These are phyloP conservation scores for Sphagnum magellanicum DNA, from an alignment of 228 moss, liverwort and hornwort genomes.

Conservation along the genomic window DNA sequence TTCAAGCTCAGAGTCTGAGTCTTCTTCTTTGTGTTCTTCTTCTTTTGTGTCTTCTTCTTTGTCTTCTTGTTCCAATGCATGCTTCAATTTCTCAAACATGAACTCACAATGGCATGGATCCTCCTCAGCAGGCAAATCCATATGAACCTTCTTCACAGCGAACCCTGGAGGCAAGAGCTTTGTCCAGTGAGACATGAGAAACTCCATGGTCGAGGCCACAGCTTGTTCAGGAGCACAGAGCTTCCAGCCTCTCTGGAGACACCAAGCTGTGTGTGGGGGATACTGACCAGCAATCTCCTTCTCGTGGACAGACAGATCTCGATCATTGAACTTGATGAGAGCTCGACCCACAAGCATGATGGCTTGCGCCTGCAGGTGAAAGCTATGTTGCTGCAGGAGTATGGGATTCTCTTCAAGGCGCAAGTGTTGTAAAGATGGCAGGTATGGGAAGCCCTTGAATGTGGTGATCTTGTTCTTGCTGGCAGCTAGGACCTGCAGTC, in stretches of 20 bases:
- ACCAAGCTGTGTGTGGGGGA: slow-evolving; percentile 64
- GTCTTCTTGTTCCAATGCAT: slow-evolving; percentile 22
- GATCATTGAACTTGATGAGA: slow-evolving; percentile 84
- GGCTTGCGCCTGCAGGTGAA: slow-evolving; percentile 73
- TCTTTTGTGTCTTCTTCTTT: too few relatives aligned
- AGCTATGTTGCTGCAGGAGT: slow-evolving; percentile 18
- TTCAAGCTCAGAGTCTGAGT: slow-evolving; percentile 34
- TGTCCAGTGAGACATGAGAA: slow-evolving; percentile 46
- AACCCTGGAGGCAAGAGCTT: slow-evolving; percentile 58
- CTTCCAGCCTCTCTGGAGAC: slow-evolving; percentile 88
- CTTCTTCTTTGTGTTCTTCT: neutral
- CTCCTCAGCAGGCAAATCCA: slow-evolving; percentile 64
- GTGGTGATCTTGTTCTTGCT: slow-evolving; percentile 47
- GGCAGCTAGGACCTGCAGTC: slow-evolving; percentile 54
- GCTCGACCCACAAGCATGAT: slow-evolving; percentile 80
- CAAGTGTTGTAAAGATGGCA: slow-evolving; percentile 47
- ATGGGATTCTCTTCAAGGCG: slow-evolving; percentile 68
- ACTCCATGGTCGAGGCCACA: slow-evolving; percentile 60
- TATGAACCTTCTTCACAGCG: slow-evolving; percentile 47
- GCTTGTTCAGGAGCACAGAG: slow-evolving; percentile 67
- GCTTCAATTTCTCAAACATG: slow-evolving; percentile 49
- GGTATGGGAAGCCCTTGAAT: slow-evolving; percentile 40
- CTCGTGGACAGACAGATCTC: slow-evolving; percentile 64
- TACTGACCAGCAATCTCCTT: slow-evolving; percentile 62
- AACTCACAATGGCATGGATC: slow-evolving; percentile 76